A percentile compares a stretch with the other conserved stretches of the same genome.
phyloP scores from a whole-genome alignment of 2,329 filamentous ascomycete species.

The Hymenoscyphus linearis region DNA sequence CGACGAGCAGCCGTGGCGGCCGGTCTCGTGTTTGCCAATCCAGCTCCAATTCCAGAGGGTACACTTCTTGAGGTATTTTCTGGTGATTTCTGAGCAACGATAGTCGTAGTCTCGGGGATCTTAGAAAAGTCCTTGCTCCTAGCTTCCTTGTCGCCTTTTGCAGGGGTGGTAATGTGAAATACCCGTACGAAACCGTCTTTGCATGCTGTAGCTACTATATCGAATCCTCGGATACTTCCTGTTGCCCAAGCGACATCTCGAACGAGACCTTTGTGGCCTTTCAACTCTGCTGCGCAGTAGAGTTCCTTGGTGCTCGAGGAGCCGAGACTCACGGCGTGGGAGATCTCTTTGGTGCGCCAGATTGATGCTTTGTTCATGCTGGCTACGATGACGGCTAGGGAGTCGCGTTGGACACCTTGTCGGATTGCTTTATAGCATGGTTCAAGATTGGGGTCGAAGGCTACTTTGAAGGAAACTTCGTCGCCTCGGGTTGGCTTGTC shows the following conservation, averaged over 20 bases:
- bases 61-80: conserved; percentile 31
- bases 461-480: conserved; percentile 79
- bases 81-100: conserved; percentile 22
- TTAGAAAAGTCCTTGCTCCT: conserved; percentile 31
- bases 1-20: conserved; percentile 40
- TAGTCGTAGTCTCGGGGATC: conserved; percentile 22
- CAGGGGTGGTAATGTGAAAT: conserved; percentile 69
- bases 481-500: conserved; percentile 69
- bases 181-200: conserved; percentile 88
- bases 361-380: conserved; percentile 79
- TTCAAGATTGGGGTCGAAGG: conserved; percentile 83
- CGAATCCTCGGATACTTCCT: conserved; percentile 83
- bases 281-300: conserved; percentile 74
- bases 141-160: conserved; percentile 40
- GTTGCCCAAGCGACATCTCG: conserved; percentile 90
- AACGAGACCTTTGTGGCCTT: conserved; percentile 69
- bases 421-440: conserved; percentile 71
- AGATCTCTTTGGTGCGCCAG: conserved; percentile 66
- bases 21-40: conserved; percentile 39
- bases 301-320: conserved; percentile 66
- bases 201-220: conserved; percentile 85
- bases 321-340: conserved; percentile 45
- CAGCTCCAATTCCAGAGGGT: conserved; percentile 49
- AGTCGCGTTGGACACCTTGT: conserved; percentile 75
- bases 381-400: conserved; percentile 76